These are phyloP conservation scores for Trichoderma sp. DNA, from an alignment of 2,329 filamentous ascomycete species.

Conservation along the genomic window DNA sequence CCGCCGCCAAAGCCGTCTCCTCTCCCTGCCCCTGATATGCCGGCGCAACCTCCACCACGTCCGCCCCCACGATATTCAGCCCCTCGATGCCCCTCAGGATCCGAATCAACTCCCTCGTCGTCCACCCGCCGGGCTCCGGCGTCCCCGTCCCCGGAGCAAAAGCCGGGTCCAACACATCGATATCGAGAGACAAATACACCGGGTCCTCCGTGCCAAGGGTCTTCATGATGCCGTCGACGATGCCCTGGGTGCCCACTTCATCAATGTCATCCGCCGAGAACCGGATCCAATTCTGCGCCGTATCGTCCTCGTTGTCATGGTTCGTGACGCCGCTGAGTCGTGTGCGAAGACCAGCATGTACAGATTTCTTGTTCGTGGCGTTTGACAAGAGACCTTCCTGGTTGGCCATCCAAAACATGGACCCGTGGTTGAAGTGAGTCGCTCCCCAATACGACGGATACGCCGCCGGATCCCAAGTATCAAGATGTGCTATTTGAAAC, in stretches of 20 bases:
- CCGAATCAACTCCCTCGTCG: slow-evolving; percentile 79
- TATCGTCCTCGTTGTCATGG: slow-evolving; percentile 69
- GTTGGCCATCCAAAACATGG: slow-evolving; percentile 87
- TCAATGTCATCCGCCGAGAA: slow-evolving; percentile 84
- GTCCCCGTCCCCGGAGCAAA: slow-evolving; percentile 75
- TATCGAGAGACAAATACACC: slow-evolving; percentile 78
- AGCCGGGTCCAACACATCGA: slow-evolving; percentile 78
- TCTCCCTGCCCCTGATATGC: slow-evolving; percentile 80
- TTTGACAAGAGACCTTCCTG: slow-evolving; percentile 78
- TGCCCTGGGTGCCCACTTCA: slow-evolving; percentile 69
- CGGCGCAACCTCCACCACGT: slow-evolving; percentile 82
- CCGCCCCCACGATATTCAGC: slow-evolving; percentile 82
- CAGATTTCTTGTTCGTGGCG: slow-evolving; percentile 63
- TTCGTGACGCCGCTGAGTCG: slow-evolving; percentile 66
- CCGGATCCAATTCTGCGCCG: slow-evolving; percentile 72
- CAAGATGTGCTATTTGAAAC: slow-evolving; percentile 59
- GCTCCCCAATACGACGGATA: slow-evolving; percentile 73
- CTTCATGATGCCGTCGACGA: slow-evolving; percentile 68
- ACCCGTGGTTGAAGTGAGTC: slow-evolving; percentile 78
- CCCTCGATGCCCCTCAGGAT: slow-evolving; percentile 79
- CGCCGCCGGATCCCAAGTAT: slow-evolving; percentile 80
- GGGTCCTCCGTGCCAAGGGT: slow-evolving; percentile 73
- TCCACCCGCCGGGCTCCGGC: slow-evolving; percentile 89
- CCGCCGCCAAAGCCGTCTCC: slow-evolving; percentile 77
- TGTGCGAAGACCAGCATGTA: slow-evolving; percentile 81